Evolutionary conservation across 257 asterid species (phyloP), one percentile per base, ranked within the genome.

Genomic region (Galeopsis tetrahit): DNA sequence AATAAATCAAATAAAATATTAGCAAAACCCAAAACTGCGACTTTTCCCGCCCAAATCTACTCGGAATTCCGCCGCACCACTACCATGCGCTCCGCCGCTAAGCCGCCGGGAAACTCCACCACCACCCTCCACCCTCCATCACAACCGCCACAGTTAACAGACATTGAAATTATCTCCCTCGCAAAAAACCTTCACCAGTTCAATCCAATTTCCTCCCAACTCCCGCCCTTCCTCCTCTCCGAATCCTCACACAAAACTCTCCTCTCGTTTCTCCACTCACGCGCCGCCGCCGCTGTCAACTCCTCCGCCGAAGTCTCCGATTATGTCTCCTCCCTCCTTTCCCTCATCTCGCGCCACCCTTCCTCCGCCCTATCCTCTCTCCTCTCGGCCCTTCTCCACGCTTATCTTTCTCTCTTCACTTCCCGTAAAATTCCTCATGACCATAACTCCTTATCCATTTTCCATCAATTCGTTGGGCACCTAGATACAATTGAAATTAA

Each of bases 391-490:
- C 85, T 88, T 44, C 83, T 88, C 73, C 81, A 73, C 63, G 68
- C 87, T 28, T 91, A 86, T 49, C 70, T 83, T 40, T 67, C 90
- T 66, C 90, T 86, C 71, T 92, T 86, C 82, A 82, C 81, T 6
- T 85, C 93, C 64, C 68, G 21, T 36, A 58, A 84, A 82, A 78
- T 86, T 66, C 95, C 96, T 9, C 96, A 84, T 4, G 92, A 92
- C 58, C 81, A 74, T 42, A 70, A 72, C 65, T 88, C 93, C 5
- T 79, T 83, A 28, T 78, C 84, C 36, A 81, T 79, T 11, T 42
- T 92, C 82, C 95, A 89, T 33, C 89, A 86, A 60, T 89, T 92
- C 71, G 75, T 73, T 1, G 80, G 81, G 31, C 81, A 86, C 79
- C 87, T 92, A 14, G 88, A 88, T 63, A 58, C 71, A 14, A 42